Conservation (phyloP, 192 early-diverging fungal species). For the Cetraspora pellucida region DNA sequence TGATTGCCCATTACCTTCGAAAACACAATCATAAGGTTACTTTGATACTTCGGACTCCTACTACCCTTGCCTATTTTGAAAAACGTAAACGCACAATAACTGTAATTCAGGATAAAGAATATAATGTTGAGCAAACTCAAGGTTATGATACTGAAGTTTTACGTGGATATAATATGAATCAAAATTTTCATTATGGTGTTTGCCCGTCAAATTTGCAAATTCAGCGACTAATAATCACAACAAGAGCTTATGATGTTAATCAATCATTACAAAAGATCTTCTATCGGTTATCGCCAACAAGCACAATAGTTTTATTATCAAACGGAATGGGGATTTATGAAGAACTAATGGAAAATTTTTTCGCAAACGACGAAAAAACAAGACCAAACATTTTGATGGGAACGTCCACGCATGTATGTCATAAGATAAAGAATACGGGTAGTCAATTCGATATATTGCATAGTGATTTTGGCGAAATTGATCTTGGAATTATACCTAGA, state of each 20-base stretch:
- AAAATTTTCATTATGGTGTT: not conserved
- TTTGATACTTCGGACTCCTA: conserved; percentile 51
- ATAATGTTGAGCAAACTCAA: not conserved
- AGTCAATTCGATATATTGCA: not conserved
- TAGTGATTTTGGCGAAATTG: not conserved
- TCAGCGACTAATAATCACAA: not conserved
- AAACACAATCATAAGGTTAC: conserved; percentile 51
- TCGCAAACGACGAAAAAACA: not conserved
- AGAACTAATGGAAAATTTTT: conserved; percentile 17
- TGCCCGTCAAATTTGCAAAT: not conserved
- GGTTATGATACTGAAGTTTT: conserved; percentile 11
- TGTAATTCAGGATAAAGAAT: not conserved
- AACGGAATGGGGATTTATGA: conserved; percentile 21
- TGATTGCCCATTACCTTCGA: conserved; percentile 62
- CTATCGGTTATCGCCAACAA: conserved; percentile 10
- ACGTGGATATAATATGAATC: not conserved
- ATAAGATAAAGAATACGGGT: not conserved
- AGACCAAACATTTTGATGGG: conserved; percentile 22
- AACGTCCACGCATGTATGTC: not conserved
- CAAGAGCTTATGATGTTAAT: not conserved
- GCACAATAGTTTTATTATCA: conserved; percentile 16
- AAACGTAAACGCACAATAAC: not conserved
- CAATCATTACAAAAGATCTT: conserved; percentile 20
- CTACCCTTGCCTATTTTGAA: not conserved
- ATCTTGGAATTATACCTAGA: conserved; percentile 22